Percentiles rank a stretch among this genome's conserved stretches.
These are phyloP conservation scores for Malus hybrid DNA, from an alignment of 331 rosid species.

Conservation along the genomic window DNA sequence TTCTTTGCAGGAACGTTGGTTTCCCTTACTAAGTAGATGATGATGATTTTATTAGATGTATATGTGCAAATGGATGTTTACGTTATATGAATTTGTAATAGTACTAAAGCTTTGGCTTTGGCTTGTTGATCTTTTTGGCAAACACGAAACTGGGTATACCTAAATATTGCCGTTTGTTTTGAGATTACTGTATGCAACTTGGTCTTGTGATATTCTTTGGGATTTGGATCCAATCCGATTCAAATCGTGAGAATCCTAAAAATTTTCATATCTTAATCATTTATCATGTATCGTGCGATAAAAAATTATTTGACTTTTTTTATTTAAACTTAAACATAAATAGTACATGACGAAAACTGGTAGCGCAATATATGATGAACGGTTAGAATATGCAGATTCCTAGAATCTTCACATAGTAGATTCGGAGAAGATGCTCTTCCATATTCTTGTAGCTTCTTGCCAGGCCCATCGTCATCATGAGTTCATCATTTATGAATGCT, in stretches of 20 bases:
- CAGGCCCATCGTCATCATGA: not conserved
- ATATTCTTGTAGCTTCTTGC: not conserved
- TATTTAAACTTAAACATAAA: no score
- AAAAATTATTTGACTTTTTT: no score
- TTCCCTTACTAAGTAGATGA: slow-evolving; percentile 42
- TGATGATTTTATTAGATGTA: not conserved
- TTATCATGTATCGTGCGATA: rapidly evolving
- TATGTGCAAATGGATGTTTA: not conserved
- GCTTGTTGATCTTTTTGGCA: not conserved
- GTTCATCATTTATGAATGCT: not conserved
- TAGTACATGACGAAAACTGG: rapidly evolving
- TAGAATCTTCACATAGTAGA: rapidly evolving
- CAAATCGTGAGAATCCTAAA: no score
- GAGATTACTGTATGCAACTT: not conserved
- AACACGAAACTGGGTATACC: not conserved
- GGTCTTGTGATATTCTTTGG: not conserved
- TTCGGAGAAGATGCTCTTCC: no score
- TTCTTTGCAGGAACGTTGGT: slow-evolving; percentile 69
- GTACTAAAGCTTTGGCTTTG: not conserved
- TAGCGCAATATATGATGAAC: rapidly evolving
- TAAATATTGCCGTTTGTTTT: not conserved
- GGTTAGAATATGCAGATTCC: rapidly evolving
- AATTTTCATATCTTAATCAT: rapidly evolving
- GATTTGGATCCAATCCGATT: no score
- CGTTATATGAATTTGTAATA: not conserved